Evolutionary conservation across 2,329 filamentous ascomycete species (phyloP).

Genomic region (Furcasterigmium furcatum): DNA sequence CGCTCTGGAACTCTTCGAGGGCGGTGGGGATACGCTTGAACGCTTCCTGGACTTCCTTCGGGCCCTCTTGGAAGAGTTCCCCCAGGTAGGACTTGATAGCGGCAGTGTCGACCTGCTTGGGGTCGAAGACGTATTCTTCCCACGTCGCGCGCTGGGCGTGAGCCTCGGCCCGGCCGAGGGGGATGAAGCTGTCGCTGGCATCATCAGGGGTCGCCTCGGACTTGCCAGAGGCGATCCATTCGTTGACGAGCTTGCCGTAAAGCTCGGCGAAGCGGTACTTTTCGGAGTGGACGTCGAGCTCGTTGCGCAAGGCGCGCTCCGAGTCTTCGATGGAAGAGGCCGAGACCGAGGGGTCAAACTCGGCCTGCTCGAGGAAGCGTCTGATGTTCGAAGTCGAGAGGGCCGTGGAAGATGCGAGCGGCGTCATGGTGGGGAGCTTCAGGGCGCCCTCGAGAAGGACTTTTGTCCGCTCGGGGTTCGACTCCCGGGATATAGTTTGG

Average conservation of each 20-base stretch:
- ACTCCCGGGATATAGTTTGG: constrained; percentile 18
- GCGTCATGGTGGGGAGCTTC: constrained; percentile 26
- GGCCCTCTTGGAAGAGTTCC: constrained; percentile 39
- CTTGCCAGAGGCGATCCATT: constrained; percentile 42
- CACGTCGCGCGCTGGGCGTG: constrained; percentile 49
- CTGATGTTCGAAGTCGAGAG: constrained; percentile 38
- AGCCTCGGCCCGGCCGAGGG: constrained; percentile 49
- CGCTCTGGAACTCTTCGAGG: constrained; percentile 30
- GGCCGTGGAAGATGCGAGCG: constrained; percentile 20
- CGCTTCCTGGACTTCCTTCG: constrained; percentile 33
- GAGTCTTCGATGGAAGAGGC: constrained; percentile 39
- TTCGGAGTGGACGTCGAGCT: constrained; percentile 44
- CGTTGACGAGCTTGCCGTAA: constrained; percentile 51
- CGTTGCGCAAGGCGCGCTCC: constrained; percentile 40
- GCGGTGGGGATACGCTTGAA: constrained; percentile 35
- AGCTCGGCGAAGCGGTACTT: constrained; percentile 54
- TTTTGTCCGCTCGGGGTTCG: constrained; percentile 24
- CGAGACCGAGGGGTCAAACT: constrained; percentile 50
- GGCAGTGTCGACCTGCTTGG: constrained; percentile 37
- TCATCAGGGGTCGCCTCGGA: too few species aligned
- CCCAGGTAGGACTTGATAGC: constrained; percentile 48
- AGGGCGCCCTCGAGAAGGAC: constrained; percentile 29
- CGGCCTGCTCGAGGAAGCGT: constrained; percentile 49
- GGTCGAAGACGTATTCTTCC: constrained; percentile 53
- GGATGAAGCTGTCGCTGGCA: constrained; percentile 29